phyloP scores from a whole-genome alignment of 192 early-diverging fungal species.

The Entomortierella parvispora region DNA sequence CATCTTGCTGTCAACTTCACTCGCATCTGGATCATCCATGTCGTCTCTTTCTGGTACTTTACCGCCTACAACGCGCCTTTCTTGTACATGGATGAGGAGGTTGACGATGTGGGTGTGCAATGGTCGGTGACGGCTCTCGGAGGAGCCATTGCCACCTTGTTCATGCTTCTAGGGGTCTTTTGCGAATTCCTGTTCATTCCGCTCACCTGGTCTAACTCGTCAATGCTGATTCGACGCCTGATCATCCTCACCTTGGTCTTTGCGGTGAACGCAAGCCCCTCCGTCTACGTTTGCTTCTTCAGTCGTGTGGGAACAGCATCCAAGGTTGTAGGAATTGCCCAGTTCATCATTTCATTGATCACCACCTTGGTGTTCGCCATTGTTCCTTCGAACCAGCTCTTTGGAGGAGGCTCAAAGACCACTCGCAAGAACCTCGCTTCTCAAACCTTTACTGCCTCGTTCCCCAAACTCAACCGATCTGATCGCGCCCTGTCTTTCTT shows the following conservation, averaged over 20 bases:
- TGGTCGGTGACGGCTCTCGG: slow-evolving; percentile 77
- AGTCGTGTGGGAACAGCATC: slow-evolving; percentile 56
- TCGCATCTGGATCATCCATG: slow-evolving; percentile 88
- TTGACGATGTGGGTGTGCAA: slow-evolving; percentile 57
- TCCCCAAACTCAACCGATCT: slow-evolving; percentile 71
- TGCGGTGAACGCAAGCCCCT: slow-evolving; percentile 69
- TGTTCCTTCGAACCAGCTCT: slow-evolving; percentile 72
- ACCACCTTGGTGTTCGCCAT: slow-evolving; percentile 74
- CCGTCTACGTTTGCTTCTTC: slow-evolving; percentile 66
- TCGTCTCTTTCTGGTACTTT: slow-evolving; percentile 83
- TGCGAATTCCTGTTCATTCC: slow-evolving; percentile 80
- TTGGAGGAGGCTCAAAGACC: slow-evolving; percentile 38
- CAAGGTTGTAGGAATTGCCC: slow-evolving; percentile 69
- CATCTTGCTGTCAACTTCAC: slow-evolving; percentile 87
- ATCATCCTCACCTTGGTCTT: slow-evolving; percentile 68
- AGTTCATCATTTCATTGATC: slow-evolving; percentile 74
- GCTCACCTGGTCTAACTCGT: slow-evolving; percentile 65
- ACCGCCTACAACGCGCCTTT: slow-evolving; percentile 76
- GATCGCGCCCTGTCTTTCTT: slow-evolving; percentile 76
- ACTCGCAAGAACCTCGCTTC: slow-evolving; percentile 54
- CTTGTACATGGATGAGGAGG: slow-evolving; percentile 65
- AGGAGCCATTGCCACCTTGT: slow-evolving; percentile 73
- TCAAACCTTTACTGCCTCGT: slow-evolving; percentile 78
- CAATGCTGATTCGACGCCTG: slow-evolving; percentile 59
- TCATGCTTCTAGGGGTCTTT: slow-evolving; percentile 72